Base-by-base conservation (phyloP, 306 rosid genomes). In the Quercus suber region DNA sequence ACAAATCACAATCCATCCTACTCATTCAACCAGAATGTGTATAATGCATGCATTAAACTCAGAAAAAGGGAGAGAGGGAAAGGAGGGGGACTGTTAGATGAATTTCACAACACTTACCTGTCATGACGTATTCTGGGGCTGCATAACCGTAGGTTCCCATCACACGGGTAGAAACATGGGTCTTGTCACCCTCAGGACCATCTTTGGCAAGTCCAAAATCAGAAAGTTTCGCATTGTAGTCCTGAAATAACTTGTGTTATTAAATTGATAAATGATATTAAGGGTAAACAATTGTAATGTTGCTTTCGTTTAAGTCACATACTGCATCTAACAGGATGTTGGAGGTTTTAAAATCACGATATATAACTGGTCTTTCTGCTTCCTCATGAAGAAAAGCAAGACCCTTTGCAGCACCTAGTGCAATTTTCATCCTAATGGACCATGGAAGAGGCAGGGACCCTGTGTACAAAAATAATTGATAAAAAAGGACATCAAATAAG, bases 121-220 rank as follows among this genome's bases (percentile, higher is more conserved):
- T 94, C 98, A 94, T 94, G 70, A 94, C 98, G 81, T 94, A 94
- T 85, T 94, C 98, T 21, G 98, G 98, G 55, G 98, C 98, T 43
- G 98, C 98, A 28, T 94, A 94, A 73, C 98, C 98, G 73, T 94
- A 94, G 27, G 98, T 94, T 87, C 98, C 98, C 98, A 94, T 94
- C 77, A 94, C 98, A 33, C 98, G 94, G 51, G 98, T 94, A 27
- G 98, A 94, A 68, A 94, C 98, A 37, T 94, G 98, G 71, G 98
- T 94, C 85, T 94, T 94, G 75, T 94, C 98, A 77, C 97, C 98
- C 80, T 91, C 98, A 0, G 98, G 98, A 71, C 98, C 98, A 82
- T 94, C 98, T 89, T 94, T 94, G 74, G 98, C 98, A 25, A 94
- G 98, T 78, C 98, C 98, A 80, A 94, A 94, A 83, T 94, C 98